Evolutionary conservation across 352 stramenopile genomes (phyloP).

Genomic region (Globisporangium nunn): DNA sequence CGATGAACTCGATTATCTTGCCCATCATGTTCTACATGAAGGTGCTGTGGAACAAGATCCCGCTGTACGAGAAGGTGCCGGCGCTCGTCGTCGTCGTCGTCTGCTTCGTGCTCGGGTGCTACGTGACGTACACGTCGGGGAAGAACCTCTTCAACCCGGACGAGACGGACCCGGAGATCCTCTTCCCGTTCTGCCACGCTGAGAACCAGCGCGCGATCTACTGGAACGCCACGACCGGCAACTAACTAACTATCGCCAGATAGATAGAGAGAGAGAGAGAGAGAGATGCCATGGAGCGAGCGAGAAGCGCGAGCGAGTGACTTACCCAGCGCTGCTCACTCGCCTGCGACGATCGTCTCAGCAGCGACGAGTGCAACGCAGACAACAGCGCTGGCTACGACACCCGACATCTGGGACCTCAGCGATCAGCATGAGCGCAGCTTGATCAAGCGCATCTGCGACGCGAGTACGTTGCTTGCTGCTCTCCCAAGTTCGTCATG

Average conservation of each 20-base stretch:
- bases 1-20: slow-evolving; percentile 37
- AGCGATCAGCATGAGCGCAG: too few species aligned
- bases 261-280: slow-evolving; percentile 1
- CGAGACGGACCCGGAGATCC: slow-evolving; percentile 1
- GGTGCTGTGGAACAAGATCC: slow-evolving; percentile 16
- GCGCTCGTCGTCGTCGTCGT: slow-evolving; percentile 14
- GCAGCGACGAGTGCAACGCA: too few species aligned
- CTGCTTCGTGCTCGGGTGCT: slow-evolving; percentile 16
- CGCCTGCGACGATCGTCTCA: too few species aligned
- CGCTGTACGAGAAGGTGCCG: slow-evolving; percentile 15
- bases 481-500: too few species aligned
- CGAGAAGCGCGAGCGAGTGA: too few species aligned
- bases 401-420: too few species aligned
- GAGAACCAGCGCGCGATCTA: slow-evolving; percentile 14
- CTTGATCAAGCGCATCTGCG: too few species aligned
- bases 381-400: too few species aligned
- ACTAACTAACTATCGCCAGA: neutral
- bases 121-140: slow-evolving; percentile 19
- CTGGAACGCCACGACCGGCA: slow-evolving; percentile 11
- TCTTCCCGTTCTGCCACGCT: slow-evolving; percentile 14
- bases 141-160: slow-evolving; percentile 19
- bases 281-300: too few species aligned
- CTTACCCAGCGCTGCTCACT: too few species aligned
- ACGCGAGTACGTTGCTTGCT: too few species aligned
- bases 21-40: slow-evolving; percentile 24